Evolutionary conservation across 1,284 basidiomycete species (phyloP).

Genomic region (Naganishia sp.): DNA sequence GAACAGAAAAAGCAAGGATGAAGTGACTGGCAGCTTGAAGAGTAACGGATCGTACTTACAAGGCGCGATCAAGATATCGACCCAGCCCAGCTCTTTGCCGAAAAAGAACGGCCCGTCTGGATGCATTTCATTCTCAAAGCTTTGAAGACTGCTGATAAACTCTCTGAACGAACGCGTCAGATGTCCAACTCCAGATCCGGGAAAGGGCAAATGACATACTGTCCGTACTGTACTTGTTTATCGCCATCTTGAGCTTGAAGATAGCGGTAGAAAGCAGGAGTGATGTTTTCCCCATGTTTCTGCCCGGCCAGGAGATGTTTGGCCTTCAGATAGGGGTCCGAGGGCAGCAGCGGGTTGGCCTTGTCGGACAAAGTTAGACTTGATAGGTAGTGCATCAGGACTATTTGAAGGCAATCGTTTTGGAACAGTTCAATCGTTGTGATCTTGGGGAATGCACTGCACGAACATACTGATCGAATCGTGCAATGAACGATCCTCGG

Average conservation of each 20-base stretch:
- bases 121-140: slow-evolving; percentile 63
- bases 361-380: slow-evolving; percentile 61
- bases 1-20: not conserved
- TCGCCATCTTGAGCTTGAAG: slow-evolving; percentile 69
- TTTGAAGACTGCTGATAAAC: slow-evolving; percentile 61
- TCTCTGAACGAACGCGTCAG: slow-evolving; percentile 47
- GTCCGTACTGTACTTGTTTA: slow-evolving; percentile 61
- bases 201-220: slow-evolving; percentile 35
- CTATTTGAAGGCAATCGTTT: not conserved
- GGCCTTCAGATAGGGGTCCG: slow-evolving; percentile 67
- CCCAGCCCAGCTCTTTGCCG: slow-evolving; percentile 62
- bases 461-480: slow-evolving; percentile 13
- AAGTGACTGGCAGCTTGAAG: not conserved
- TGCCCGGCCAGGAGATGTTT: slow-evolving; percentile 68
- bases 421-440: not conserved
- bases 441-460: not conserved
- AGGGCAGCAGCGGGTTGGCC: slow-evolving; percentile 34
- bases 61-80: slow-evolving; percentile 72
- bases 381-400: slow-evolving; percentile 30
- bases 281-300: slow-evolving; percentile 63
- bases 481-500: slow-evolving; percentile 8
- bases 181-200: not conserved
- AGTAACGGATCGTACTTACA: slow-evolving; percentile 58
- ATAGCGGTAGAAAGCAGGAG: slow-evolving; percentile 76
- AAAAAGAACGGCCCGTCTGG: slow-evolving; percentile 64